These are phyloP conservation scores for Zygoascus meyerae DNA, from an alignment of 1,139 yeast species.

Conservation along the genomic window DNA sequence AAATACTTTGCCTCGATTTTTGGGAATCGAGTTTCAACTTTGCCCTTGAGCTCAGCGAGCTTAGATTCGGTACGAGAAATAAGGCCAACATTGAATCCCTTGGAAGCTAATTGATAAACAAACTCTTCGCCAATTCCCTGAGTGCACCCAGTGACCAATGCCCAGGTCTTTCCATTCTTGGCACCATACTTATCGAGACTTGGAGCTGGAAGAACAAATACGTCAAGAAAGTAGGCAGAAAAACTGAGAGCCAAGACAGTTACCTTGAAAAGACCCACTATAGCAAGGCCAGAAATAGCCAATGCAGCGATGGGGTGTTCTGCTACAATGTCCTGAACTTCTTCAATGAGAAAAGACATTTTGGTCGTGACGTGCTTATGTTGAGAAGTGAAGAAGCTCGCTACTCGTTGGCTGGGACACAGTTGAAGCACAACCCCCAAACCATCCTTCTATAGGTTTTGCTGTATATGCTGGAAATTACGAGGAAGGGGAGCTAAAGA, in stretches of 20 bases:
- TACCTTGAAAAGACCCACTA: slow-evolving; percentile 48
- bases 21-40: slow-evolving; percentile 48
- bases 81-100: slow-evolving; percentile 76
- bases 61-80: slow-evolving; percentile 81
- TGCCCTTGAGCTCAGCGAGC: slow-evolving; percentile 60
- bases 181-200: slow-evolving; percentile 69
- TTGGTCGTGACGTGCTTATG: too few relatives aligned
- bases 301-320: slow-evolving; percentile 15
- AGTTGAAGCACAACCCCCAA: too few relatives aligned
- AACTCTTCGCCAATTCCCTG: slow-evolving; percentile 97
- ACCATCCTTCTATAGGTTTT: too few relatives aligned
- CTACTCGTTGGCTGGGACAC: too few relatives aligned
- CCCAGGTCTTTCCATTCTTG: slow-evolving; percentile 48
- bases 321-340: slow-evolving; percentile 9
- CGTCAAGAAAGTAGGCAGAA: slow-evolving; percentile 46
- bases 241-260: slow-evolving; percentile 39
- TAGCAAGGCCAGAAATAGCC: slow-evolving; percentile 19
- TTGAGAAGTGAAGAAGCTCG: too few relatives aligned
- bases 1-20: slow-evolving; percentile 59
- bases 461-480: too few relatives aligned
- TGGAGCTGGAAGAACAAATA: slow-evolving; percentile 60
- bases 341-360: neutral
- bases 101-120: slow-evolving; percentile 75
- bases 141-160: slow-evolving; percentile 92
- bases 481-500: too few relatives aligned